A percentile compares a stretch with the other conserved stretches of the same genome.
phyloP scores from a whole-genome alignment of 1,284 basidiomycete species.

The Ustilago tritici region DNA sequence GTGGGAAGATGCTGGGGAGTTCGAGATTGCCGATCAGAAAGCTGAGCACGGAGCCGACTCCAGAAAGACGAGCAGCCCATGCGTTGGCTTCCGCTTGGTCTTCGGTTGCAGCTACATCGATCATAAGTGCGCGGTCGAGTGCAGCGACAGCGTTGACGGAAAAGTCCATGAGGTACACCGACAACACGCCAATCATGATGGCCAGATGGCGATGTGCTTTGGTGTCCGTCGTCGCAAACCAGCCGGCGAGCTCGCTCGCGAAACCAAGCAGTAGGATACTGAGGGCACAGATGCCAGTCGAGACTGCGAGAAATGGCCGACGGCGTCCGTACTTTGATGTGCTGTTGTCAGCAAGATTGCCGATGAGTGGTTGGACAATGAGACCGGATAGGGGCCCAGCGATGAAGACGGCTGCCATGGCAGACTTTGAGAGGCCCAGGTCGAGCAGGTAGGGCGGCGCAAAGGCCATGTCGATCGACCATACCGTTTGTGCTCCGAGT shows the following conservation, averaged over 20 bases:
- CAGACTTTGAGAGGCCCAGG: constrained; percentile 59
- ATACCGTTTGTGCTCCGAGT: constrained; percentile 64
- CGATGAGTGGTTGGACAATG: constrained; percentile 70
- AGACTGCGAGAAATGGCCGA: constrained; percentile 68
- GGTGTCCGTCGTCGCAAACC: constrained; percentile 22
- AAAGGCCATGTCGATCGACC: constrained; percentile 68
- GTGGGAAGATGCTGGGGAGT: constrained; percentile 41
- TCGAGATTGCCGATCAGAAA: constrained; percentile 65
- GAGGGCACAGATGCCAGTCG: constrained; percentile 61
- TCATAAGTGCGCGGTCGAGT: constrained; percentile 82
- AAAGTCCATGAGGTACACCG: constrained; percentile 92
- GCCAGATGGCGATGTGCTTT: constrained; percentile 72
- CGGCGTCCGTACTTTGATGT: constrained; percentile 68
- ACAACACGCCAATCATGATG: constrained; percentile 82
- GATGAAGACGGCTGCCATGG: constrained; percentile 63
- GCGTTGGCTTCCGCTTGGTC: constrained; percentile 89
- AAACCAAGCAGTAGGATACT: constrained; percentile 68
- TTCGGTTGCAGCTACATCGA: constrained; percentile 75
- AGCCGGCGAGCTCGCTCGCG: constrained; percentile 60
- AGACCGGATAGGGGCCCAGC: constrained; percentile 65
- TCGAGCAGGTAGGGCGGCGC: constrained; percentile 63
- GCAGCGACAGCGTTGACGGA: constrained; percentile 90
- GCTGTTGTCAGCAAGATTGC: constrained; percentile 68
- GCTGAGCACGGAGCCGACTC: constrained; percentile 60
- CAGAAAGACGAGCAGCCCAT: constrained; percentile 87